phyloP scores from a whole-genome alignment of 768 basidiomycete species.

The Lanmaoa pseudosensibilis region DNA sequence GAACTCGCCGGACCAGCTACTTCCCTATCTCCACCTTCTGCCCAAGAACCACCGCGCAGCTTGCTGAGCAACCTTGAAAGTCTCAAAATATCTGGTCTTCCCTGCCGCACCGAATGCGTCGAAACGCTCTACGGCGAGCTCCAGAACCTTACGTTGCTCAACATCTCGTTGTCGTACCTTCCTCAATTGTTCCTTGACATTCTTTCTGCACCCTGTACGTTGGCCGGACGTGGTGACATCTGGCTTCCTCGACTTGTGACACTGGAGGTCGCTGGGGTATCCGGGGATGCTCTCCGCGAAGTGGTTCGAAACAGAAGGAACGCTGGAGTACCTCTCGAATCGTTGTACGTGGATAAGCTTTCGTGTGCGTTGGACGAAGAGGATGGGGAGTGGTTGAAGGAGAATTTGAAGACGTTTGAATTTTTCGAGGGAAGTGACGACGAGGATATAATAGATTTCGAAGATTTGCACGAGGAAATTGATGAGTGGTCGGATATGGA shows the following conservation, averaged over 20 bases:
- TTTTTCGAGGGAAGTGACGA: conserved; percentile 58
- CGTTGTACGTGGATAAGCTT: conserved; percentile 43
- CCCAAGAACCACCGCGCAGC: conserved; percentile 36
- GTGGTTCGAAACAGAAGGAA: conserved; percentile 45
- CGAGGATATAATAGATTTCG: conserved; percentile 35
- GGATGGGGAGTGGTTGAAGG: conserved; percentile 52
- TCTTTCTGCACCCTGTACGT: conserved; percentile 7
- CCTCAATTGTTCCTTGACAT: conserved; percentile 27
- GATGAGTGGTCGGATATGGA: conserved; percentile 19
- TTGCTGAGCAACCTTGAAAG: conserved; percentile 47
- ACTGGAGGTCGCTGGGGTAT: conserved; percentile 47
- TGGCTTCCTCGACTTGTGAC: conserved; percentile 54
- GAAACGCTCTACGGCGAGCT: conserved; percentile 49
- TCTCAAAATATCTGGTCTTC: conserved; percentile 54
- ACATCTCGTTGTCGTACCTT: conserved; percentile 39
- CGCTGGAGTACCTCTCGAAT: conserved; percentile 46
- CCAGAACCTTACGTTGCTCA: conserved; percentile 44
- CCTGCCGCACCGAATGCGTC: conserved; percentile 37
- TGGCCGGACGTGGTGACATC: neutral
- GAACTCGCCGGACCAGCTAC: conserved; percentile 36
- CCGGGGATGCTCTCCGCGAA: conserved; percentile 40
- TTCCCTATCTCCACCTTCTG: conserved; percentile 32
- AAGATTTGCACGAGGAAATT: conserved; percentile 16
- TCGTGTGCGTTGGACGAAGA: conserved; percentile 40
- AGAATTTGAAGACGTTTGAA: conserved; percentile 50